Percentiles rank a stretch among this genome's conserved stretches.
Evolutionary conservation across 345 rosid species (phyloP).

Genomic region (Salix suchowensis): DNA sequence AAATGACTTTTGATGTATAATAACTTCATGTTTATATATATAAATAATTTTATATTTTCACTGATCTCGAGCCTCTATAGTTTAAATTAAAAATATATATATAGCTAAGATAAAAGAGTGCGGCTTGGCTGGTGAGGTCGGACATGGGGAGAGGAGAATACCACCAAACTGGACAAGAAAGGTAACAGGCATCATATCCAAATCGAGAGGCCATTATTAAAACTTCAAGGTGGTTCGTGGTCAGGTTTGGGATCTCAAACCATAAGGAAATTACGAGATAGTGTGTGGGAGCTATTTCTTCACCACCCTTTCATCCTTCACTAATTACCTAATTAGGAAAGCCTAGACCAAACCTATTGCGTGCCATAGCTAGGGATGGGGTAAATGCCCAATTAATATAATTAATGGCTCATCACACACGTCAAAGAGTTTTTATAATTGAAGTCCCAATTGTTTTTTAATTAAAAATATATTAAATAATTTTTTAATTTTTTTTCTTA

Average conservation of each 20-base stretch:
- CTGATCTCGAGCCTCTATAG: slow-evolving; percentile 43
- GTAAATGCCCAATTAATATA: too few species aligned
- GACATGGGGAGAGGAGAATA: slow-evolving; percentile 12
- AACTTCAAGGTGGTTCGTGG: slow-evolving; percentile 21
- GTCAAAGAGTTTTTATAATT: neutral
- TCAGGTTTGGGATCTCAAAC: slow-evolving; percentile 43
- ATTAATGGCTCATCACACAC: too few species aligned
- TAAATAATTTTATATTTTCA: neutral
- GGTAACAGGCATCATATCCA: slow-evolving; percentile 29
- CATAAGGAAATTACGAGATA: slow-evolving; percentile 2
- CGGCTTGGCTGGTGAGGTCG: slow-evolving; percentile 19
- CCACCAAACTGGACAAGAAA: slow-evolving; percentile 51
- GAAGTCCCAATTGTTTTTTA: too few species aligned
- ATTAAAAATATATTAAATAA: too few species aligned
- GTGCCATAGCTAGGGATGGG: too few species aligned
- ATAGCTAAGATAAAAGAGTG: slow-evolving; percentile 2
- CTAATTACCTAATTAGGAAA: slow-evolving; percentile 19
- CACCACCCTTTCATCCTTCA: slow-evolving; percentile 11
- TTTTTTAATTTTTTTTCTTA: too few species aligned
- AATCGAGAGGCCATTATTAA: slow-evolving; percentile 48
- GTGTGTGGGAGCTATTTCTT: neutral
- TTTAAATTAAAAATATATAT: too few species aligned
- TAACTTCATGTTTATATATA: too few species aligned
- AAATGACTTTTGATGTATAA: too few species aligned
- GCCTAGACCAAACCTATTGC: too few species aligned